These are phyloP conservation scores for Leishmania mexicana DNA, from an alignment of 208 protist genomes.

Conservation along the genomic window DNA sequence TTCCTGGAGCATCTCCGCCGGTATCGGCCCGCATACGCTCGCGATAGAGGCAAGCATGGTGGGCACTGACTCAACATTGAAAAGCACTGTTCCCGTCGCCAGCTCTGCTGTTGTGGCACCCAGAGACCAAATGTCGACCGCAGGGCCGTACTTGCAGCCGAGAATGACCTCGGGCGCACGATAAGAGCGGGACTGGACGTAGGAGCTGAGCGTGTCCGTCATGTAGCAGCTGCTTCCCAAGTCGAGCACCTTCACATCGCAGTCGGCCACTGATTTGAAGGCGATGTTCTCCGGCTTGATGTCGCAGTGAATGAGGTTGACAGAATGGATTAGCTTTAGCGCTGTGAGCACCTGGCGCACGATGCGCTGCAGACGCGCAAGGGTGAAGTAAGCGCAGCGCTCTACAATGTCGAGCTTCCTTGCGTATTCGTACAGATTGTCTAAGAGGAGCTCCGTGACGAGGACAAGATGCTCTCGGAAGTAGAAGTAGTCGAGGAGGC, in stretches of 20 bases:
- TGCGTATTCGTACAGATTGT: conserved; percentile 93
- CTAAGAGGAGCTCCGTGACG: conserved; percentile 91
- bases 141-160: conserved; percentile 74
- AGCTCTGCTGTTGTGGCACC: conserved; percentile 96
- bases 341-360: conserved; percentile 70
- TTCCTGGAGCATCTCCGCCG: conserved; percentile 87
- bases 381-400: conserved; percentile 80
- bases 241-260: conserved; percentile 89
- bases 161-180: conserved; percentile 93
- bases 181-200: conserved; percentile 95
- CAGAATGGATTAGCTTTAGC: conserved; percentile 80
- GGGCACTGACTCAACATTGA: conserved; percentile 79
- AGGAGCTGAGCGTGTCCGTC: conserved; percentile 78
- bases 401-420: conserved; percentile 73
- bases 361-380: conserved; percentile 80
- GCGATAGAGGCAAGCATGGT: conserved; percentile 63
- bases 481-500: conserved; percentile 92
- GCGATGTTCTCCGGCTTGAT: conserved; percentile 97
- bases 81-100: conserved; percentile 86
- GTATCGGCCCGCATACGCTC: conserved; percentile 71
- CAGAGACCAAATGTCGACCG: conserved; percentile 91
- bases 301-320: conserved; percentile 96
- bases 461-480: conserved; percentile 93
- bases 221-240: conserved; percentile 87
- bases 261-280: conserved; percentile 76